A percentile compares a stretch with the other conserved stretches of the same genome.
Evolutionary conservation across 768 basidiomycete genomes (phyloP).

Genomic region (Russula griseocarnosa): DNA sequence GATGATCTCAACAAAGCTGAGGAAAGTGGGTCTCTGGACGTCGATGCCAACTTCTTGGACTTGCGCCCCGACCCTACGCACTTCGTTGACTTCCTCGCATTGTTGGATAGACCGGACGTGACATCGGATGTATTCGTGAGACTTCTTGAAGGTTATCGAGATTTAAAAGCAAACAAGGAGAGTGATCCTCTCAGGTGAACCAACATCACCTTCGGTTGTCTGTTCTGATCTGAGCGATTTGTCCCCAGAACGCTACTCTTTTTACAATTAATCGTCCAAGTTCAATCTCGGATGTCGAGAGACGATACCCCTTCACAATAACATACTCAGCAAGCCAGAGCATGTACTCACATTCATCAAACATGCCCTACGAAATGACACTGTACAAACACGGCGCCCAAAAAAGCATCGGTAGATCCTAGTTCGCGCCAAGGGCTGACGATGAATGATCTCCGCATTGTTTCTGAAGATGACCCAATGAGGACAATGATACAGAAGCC

Average conservation of each 20-base stretch:
- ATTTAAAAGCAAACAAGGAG: slow-evolving; percentile 37
- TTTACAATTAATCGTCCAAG: slow-evolving; percentile 76
- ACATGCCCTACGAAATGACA: slow-evolving; percentile 54
- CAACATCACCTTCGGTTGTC: not conserved
- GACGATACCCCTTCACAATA: slow-evolving; percentile 47
- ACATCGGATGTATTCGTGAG: slow-evolving; percentile 69
- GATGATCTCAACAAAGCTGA: slow-evolving; percentile 42
- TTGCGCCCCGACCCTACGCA: slow-evolving; percentile 73
- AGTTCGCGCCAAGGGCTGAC: slow-evolving; percentile 30
- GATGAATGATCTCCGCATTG: slow-evolving; percentile 39
- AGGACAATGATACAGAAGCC: slow-evolving; percentile 34
- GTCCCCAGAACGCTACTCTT: slow-evolving; percentile 57
- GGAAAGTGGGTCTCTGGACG: slow-evolving; percentile 42
- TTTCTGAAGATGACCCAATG: slow-evolving; percentile 34
- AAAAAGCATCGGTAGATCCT: slow-evolving; percentile 1
- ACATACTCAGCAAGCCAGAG: slow-evolving; percentile 59
- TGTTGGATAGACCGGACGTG: slow-evolving; percentile 63
- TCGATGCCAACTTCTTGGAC: slow-evolving; percentile 56
- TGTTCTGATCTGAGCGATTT: not conserved
- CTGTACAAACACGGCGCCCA: slow-evolving; percentile 16
- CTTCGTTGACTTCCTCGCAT: slow-evolving; percentile 62
- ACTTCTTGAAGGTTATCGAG: slow-evolving; percentile 65
- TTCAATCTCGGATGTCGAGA: slow-evolving; percentile 65
- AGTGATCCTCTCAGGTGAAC: slow-evolving; percentile 52
- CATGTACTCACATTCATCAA: slow-evolving; percentile 82